phyloP scores from a whole-genome alignment of 2,329 filamentous ascomycete genomes.

The Colletotrichum caudatum region DNA sequence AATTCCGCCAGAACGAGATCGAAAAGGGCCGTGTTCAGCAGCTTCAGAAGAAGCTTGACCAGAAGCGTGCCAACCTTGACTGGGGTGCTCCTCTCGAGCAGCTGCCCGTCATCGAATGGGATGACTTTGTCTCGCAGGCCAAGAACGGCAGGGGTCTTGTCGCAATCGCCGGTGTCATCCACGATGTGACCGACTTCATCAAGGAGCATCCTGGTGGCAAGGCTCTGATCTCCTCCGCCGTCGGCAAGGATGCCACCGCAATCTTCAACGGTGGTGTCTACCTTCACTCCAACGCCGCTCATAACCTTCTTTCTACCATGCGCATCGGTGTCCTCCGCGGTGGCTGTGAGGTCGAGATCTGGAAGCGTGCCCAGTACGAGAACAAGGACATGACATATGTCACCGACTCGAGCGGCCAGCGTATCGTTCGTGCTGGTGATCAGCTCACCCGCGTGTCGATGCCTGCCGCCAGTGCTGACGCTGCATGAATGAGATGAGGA shows the following conservation, averaged over 20 bases:
- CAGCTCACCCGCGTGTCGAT: constrained; percentile 87
- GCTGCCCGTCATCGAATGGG: constrained; percentile 87
- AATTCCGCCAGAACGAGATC: constrained; percentile 92
- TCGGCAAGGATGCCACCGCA: constrained; percentile 89
- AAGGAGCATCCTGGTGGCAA: constrained; percentile 92
- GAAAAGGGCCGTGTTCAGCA: constrained; percentile 92
- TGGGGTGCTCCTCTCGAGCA: constrained; percentile 90
- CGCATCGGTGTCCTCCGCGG: constrained; percentile 87
- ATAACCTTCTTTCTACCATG: constrained; percentile 91
- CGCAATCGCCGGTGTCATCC: constrained; percentile 85
- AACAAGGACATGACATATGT: constrained; percentile 85
- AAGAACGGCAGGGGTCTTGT: constrained; percentile 83
- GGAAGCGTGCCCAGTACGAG: constrained; percentile 87
- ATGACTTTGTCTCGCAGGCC: constrained; percentile 82
- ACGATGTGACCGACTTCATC: constrained; percentile 87
- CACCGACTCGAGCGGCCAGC: constrained; percentile 83
- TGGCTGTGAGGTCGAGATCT: constrained; percentile 91
- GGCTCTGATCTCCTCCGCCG: constrained; percentile 83
- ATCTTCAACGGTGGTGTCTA: constrained; percentile 95
- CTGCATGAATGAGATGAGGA: constrained; percentile 66
- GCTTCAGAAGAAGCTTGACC: constrained; percentile 91
- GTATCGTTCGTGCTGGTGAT: constrained; percentile 85
- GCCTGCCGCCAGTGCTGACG: constrained; percentile 85
- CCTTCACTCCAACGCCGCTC: constrained; percentile 88
- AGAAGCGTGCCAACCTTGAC: constrained; percentile 84